These are phyloP conservation scores for Periconia sp. DNA, from an alignment of 2,329 filamentous ascomycete species.

Conservation along the genomic window DNA sequence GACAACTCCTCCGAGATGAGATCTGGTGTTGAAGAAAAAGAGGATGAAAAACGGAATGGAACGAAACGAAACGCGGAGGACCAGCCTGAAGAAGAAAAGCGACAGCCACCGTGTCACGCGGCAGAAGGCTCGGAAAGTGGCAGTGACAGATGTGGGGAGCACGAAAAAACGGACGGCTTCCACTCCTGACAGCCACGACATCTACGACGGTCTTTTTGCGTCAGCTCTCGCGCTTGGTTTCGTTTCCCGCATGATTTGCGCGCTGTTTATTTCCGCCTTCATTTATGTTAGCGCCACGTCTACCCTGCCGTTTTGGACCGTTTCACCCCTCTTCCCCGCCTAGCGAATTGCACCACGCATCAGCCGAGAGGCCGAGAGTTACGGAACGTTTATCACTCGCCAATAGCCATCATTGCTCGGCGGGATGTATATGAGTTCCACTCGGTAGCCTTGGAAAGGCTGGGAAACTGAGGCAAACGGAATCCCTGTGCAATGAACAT, in stretches of 20 bases:
- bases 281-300: conserved; percentile 22
- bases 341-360: conserved; percentile 8
- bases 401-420: conserved; percentile 10
- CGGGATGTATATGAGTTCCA: conserved; percentile 7
- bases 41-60: conserved; percentile 8
- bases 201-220: not conserved
- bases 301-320: conserved; percentile 4
- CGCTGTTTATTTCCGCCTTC: conserved; percentile 15
- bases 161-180: conserved; percentile 5
- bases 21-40: conserved; percentile 19
- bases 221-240: conserved; percentile 13
- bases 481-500: conserved; percentile 5
- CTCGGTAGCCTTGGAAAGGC: not conserved
- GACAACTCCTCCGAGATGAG: not conserved
- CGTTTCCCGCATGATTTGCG: conserved; percentile 17
- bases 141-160: conserved; percentile 6
- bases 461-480: conserved; percentile 2
- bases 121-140: conserved; percentile 10
- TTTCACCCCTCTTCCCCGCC: conserved; percentile 22
- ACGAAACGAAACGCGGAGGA: conserved; percentile 7
- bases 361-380: conserved; percentile 7
- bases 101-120: conserved; percentile 3
- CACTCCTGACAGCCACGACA: conserved; percentile 1
- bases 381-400: conserved; percentile 6
- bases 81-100: conserved; percentile 10